These are phyloP conservation scores for Gillenia trifoliata DNA, from an alignment of 306 rosid genomes.

Conservation along the genomic window DNA sequence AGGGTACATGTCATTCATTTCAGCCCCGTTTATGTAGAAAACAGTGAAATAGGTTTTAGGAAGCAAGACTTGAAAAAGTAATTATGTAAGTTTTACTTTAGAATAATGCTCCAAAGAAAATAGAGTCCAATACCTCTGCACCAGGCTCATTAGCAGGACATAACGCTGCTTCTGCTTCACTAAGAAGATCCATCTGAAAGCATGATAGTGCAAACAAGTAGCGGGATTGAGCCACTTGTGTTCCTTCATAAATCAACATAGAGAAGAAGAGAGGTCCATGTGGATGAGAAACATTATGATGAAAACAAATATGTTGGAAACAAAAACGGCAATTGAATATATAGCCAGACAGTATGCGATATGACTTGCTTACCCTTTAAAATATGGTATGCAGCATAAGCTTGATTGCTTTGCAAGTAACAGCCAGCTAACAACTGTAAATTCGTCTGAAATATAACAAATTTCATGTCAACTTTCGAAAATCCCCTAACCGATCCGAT, in stretches of 20 bases:
- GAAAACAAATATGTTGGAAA: neutral
- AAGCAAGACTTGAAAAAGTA: neutral
- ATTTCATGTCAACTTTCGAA: neutral
- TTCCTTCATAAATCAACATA: conserved; percentile 61
- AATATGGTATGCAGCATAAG: conserved; percentile 80
- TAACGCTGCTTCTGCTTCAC: conserved; percentile 90
- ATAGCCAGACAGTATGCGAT: neutral
- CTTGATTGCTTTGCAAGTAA: conserved; percentile 83
- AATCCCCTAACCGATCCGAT: neutral
- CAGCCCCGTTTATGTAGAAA: neutral
- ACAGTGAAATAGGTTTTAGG: neutral
- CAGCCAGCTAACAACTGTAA: conserved; percentile 84
- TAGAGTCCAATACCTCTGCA: conserved; percentile 56
- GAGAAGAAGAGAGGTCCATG: conserved; percentile 17
- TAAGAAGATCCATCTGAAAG: conserved; percentile 92
- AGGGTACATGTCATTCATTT: neutral
- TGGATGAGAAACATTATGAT: conserved; percentile 22
- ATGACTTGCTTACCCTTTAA: conserved; percentile 62
- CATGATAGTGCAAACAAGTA: conserved; percentile 98
- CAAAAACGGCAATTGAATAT: neutral
- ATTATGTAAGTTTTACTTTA: neutral
- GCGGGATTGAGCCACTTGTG: conserved; percentile 92
- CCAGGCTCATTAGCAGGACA: conserved; percentile 76
- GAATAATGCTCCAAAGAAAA: neutral
- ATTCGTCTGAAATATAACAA: conserved; percentile 53